These are phyloP conservation scores for Heliamphora pulchella DNA, from an alignment of 179 eudicot species.

Conservation along the genomic window DNA sequence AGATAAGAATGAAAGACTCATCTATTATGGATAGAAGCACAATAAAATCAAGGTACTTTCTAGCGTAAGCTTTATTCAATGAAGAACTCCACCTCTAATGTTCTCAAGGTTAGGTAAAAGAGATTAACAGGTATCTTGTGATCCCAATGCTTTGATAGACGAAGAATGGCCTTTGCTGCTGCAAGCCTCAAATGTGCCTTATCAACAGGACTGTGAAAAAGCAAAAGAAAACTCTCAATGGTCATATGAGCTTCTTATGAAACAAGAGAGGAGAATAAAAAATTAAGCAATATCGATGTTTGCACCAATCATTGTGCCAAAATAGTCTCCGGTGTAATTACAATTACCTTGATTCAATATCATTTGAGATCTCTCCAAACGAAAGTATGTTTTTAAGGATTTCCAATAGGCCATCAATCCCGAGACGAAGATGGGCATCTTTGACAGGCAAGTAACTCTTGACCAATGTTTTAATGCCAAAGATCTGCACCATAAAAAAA, in stretches of 20 bases:
- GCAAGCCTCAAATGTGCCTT: constrained; percentile 95
- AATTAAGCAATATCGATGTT: neutral
- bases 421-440: constrained; percentile 93
- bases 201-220: constrained; percentile 58
- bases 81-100: constrained; percentile 55
- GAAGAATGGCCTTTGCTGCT: constrained; percentile 90
- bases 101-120: constrained; percentile 67
- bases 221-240: constrained; percentile 1
- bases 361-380: constrained; percentile 76
- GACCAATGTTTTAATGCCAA: constrained; percentile 83
- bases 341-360: constrained; percentile 69
- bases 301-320: neutral
- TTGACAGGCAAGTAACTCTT: constrained; percentile 92
- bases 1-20: neutral
- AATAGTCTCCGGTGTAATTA: neutral
- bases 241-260: neutral
- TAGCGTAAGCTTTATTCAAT: neutral
- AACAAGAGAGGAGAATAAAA: neutral
- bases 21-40: neutral
- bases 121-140: constrained; percentile 74
- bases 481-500: constrained; percentile 45
- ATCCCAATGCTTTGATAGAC: constrained; percentile 90
- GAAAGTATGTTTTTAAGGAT: constrained; percentile 63
- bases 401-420: constrained; percentile 66
- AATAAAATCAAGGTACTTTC: neutral